Base-by-base conservation (phyloP, 1,284 basidiomycete genomes). In the Phellinidium pouzarii region DNA sequence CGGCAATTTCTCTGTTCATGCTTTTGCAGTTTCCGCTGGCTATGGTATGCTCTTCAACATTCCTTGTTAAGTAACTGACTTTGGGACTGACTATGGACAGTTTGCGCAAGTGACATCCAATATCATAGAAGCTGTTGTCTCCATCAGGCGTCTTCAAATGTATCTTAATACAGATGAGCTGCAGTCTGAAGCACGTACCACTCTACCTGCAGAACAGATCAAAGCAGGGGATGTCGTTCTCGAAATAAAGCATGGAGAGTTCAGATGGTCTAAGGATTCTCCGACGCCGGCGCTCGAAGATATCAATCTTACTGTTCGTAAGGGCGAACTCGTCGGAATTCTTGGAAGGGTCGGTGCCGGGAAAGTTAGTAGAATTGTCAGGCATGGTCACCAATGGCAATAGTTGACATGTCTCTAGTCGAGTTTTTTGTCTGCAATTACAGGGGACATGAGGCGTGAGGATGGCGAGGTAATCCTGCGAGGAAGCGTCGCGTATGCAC, bases 321-420 rank as follows among this genome's bases (percentile, higher is more conserved):
- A 91, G 65, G 93, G 93, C n/a, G 89, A 96, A 61, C 69, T 98
- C 2, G 71, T 94, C 0, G 91, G 88, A 8, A 72, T 97, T 3
- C 77, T 96, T 12, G 94, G 94, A 8, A 82, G 88, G 27, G 94
- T 97, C 26, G 94, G 94, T n/a, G 80, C 84, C 47, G 94, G 94
- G 52, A 98, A 97, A 78, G 82, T 86, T 59, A 59, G 71, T 56
- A 31, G 6, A 12, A 7, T 31, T 31, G 6, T 6, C 29, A 7
- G 29, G 29, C 6, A 31, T 31, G 12, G 12, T 31, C 7, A 6
- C 6, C 20, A n/a, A 42, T 55, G 48, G 48, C 22, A 22, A 2
- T 26, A 6, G 3, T 22, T 31, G 48, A 3, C 53, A 87, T 83
- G 81, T 3, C 4, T 2, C 26, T 23, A 44, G 43, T 22, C 82